Percentiles rank a stretch among this genome's conserved stretches.
phyloP scores from a whole-genome alignment of 2,329 filamentous ascomycete species.

The Talaromyces sp. region DNA sequence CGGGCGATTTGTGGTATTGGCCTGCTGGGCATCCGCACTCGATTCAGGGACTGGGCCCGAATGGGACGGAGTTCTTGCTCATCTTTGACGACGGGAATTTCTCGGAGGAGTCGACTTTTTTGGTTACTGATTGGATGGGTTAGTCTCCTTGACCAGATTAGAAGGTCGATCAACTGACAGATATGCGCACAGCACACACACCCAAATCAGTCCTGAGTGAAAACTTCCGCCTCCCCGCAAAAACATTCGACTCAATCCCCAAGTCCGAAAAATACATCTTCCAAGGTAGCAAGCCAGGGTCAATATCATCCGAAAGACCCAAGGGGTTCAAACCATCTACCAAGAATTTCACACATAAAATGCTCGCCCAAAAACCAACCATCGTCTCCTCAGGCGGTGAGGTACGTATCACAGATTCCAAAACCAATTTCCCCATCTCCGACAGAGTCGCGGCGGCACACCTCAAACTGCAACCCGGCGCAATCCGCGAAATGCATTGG shows the following conservation, averaged over 20 bases:
- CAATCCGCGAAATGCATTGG: slow-evolving; percentile 76
- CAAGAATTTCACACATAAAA: slow-evolving; percentile 65
- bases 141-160: background rate
- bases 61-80: slow-evolving; percentile 62
- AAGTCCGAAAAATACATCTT: slow-evolving; percentile 70
- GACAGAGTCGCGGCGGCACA: slow-evolving; percentile 70
- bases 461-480: slow-evolving; percentile 65
- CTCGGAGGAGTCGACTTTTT: slow-evolving; percentile 65
- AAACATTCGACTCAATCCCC: slow-evolving; percentile 65
- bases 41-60: slow-evolving; percentile 63
- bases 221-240: slow-evolving; percentile 68
- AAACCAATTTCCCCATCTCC: slow-evolving; percentile 65
- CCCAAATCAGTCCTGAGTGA: slow-evolving; percentile 68
- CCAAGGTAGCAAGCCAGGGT: slow-evolving; percentile 60
- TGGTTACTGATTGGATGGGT: slow-evolving; percentile 70
- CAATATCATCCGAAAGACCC: slow-evolving; percentile 62
- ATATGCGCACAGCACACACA: slow-evolving; percentile 55
- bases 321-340: slow-evolving; percentile 64
- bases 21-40: slow-evolving; percentile 72
- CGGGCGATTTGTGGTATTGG: slow-evolving; percentile 76
- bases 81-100: slow-evolving; percentile 59
- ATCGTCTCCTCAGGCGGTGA: slow-evolving; percentile 61
- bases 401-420: slow-evolving; percentile 69
- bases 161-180: background rate
- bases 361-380: slow-evolving; percentile 62